Base-by-base conservation (phyloP, 2,329 filamentous ascomycete species). In the Alternaria angustiovoidea region DNA sequence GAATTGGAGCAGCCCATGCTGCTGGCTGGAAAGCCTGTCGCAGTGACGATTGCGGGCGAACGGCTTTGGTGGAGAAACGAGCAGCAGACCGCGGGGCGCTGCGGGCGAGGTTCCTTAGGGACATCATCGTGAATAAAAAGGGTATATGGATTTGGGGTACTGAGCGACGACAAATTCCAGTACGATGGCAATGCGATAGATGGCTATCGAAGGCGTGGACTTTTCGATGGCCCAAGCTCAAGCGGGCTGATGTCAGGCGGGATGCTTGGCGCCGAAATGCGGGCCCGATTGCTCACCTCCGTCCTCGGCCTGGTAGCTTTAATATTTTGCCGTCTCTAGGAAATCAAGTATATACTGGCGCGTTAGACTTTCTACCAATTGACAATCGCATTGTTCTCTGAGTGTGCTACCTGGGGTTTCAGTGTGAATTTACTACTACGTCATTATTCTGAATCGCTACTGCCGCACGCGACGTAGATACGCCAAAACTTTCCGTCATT, bases 81-180 rank as follows among this genome's bases (percentile, higher is more conserved):
- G 79, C 73, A 51, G 77, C 68, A 16, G 78, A 75, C 55, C 82
- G 79, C 42, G 83, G 81, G 52, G 79, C 77, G 36, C 78, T 75
- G 63, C 82, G 81, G 61, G 81, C 78, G 62, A 84, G 68, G 57
- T 78, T 75, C 57, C 82, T 78, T 52, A 83, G 76, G 56, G 80
- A 80, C 53, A 82, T 71, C 82, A 84, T 84, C 38, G 47, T 75
- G 67, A 16, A 57, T 22, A 43, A 30, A 9, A 5, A 18, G 14
- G 30, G 43, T 41, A 39, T 43, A 16, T 49, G 22, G 39, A 34
- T 59, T 38, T 47, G 22, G 28, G 30, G 61, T 41, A 61, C 56
- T 44, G 52, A n/a, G 56, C 41, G 54, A 48, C 39, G 28, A 22
- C 20, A 36, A 59, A 46, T 32, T 28, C 5, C 24, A 22, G 30